A percentile compares a stretch with the other conserved stretches of the same genome.
Evolutionary conservation across 1,284 basidiomycete species (phyloP).

Genomic region (Ustilago esculenta): DNA sequence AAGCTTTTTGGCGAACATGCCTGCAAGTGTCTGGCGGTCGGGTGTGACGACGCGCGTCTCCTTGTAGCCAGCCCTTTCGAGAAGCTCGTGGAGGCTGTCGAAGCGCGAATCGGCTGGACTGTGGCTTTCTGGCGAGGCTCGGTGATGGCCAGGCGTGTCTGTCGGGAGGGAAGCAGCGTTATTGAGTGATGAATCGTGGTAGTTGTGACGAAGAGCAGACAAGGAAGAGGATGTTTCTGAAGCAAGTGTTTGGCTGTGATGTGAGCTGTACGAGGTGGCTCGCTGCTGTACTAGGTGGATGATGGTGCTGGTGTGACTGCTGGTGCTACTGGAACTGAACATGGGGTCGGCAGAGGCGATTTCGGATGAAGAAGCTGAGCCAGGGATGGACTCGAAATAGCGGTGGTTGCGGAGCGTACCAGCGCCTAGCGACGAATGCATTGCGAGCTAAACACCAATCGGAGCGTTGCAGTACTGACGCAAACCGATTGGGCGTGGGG

Average conservation of each 20-base stretch:
- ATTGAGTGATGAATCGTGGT: too few relatives aligned
- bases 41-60: constrained; percentile 64
- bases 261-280: not conserved
- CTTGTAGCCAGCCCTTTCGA: constrained; percentile 63
- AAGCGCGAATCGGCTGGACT: constrained; percentile 36
- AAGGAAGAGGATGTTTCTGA: not conserved
- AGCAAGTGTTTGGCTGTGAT: not conserved
- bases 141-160: too few relatives aligned
- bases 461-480: not conserved
- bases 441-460: constrained; percentile 6
- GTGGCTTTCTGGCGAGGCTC: not conserved
- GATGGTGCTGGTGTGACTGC: constrained; percentile 5
- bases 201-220: not conserved
- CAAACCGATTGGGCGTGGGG: constrained; percentile 1
- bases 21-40: constrained; percentile 24
- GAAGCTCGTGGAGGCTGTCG: constrained; percentile 61
- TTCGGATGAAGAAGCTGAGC: constrained; percentile 14
- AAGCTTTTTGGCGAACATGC: constrained; percentile 35
- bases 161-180: too few relatives aligned
- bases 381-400: constrained; percentile 2
- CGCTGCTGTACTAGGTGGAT: not conserved
- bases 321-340: constrained; percentile 9
- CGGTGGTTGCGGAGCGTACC: constrained; percentile 7
- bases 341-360: constrained; percentile 15
- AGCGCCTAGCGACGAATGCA: constrained; percentile 12